Evolutionary conservation across 305 asterid species (phyloP).

Genomic region (Nicotiana rustica): DNA sequence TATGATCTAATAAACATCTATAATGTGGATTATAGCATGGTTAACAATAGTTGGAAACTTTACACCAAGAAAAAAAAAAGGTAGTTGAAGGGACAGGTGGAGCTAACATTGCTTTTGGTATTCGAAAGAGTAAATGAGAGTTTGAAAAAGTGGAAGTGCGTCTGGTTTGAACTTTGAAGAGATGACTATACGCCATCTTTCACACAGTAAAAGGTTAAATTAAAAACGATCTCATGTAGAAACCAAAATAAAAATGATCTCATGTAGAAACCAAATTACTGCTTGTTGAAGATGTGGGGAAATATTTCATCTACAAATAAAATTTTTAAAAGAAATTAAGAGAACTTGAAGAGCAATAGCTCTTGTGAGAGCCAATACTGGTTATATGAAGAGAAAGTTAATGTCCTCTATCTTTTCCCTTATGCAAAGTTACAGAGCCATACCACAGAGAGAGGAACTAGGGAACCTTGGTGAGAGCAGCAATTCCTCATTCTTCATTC

Average conservation of each 20-base stretch:
- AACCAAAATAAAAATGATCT: background rate
- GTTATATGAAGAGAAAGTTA: background rate
- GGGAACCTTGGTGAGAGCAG: conserved; percentile 27
- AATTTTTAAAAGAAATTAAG: background rate
- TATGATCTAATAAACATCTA: background rate
- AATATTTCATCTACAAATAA: background rate
- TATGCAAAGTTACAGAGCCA: background rate
- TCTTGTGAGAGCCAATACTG: conserved; percentile 10
- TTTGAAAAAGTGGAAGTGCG: background rate
- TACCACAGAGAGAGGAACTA: background rate
- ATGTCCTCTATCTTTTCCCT: conserved; percentile 13
- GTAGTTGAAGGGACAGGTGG: conserved; percentile 7
- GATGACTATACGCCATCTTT: conserved; percentile 10
- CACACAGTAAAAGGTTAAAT: background rate
- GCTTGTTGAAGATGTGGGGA: background rate
- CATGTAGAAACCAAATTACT: background rate
- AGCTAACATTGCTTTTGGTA: background rate
- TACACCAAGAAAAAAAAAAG: background rate
- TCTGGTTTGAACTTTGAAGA: conserved; percentile 27
- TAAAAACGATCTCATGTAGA: background rate
- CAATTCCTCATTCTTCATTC: conserved; percentile 51
- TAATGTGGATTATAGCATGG: background rate
- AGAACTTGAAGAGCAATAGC: background rate
- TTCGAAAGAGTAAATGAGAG: background rate
- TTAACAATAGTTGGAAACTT: background rate